Base-by-base conservation (phyloP, 2,329 filamentous ascomycete species). In the Sporothrix brasiliensis region DNA sequence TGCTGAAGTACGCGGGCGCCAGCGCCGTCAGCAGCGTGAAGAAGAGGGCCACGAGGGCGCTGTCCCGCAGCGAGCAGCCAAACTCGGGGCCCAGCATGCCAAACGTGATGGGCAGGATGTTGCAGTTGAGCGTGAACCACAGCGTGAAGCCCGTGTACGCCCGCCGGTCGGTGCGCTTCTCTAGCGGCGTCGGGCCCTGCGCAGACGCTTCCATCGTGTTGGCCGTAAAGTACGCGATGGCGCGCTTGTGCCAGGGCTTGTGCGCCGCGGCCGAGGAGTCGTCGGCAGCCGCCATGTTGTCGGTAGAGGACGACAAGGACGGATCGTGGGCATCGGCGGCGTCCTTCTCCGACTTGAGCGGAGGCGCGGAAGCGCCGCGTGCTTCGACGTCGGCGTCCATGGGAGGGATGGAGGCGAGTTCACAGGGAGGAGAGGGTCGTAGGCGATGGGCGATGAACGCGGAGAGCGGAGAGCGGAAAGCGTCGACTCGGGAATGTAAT, bases 21-120 rank as follows among this genome's bases (percentile, higher is more conserved):
- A 84, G 71, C 0, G 84, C 84, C 0, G 84, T 85, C 34, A 89
- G 73, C 21, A 90, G 77, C 13, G 83, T 84, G 77, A 90, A 90
- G 80, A 90, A 90, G 60, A 90, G 76, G 61, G 90, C 89, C 44
- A 89, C 80, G 14, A 90, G 80, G 1, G 86, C 78, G 19, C 84
- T 83, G 73, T 89, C 85, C 58, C 87, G 81, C 21, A 91, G 79
- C 66, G 82, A 82, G 19, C 90, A 80, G 2, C 85, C 85, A 14
- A 80, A 81, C 53, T 83, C 77, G 4, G 87, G 87, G 0, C 87
- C 88, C 1, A 89, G 81, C 83, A 90, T 87, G 71, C 88, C 88
- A 75, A 89, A 89, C 0, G 87, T 86, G 71, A 90, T 85, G 49
- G 79, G 79, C 13, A 84, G 76, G 56, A 84, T 84, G 72, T 84